phyloP scores from a whole-genome alignment of 345 rosid species.

The Gossypium mustelinum region DNA sequence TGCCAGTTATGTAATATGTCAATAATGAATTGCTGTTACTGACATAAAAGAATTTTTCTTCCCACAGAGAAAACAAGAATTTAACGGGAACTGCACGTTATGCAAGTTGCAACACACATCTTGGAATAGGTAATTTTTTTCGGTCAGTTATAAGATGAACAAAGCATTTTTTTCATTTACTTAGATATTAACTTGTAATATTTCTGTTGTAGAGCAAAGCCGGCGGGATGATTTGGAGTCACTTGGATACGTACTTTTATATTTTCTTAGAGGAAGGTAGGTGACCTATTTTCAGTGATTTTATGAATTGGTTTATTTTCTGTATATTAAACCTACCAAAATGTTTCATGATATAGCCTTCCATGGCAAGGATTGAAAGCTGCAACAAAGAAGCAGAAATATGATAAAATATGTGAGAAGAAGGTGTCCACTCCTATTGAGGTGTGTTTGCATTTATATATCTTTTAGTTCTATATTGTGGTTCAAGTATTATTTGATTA shows the following conservation, averaged over 20 bases:
- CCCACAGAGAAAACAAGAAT: slow-evolving; percentile 83
- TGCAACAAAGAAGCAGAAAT: slow-evolving; percentile 83
- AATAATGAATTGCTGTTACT: background rate
- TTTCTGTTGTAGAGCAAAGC: slow-evolving; percentile 55
- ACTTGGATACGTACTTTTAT: slow-evolving; percentile 71
- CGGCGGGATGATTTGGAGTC: slow-evolving; percentile 79
- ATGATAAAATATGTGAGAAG: slow-evolving; percentile 86
- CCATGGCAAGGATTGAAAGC: slow-evolving; percentile 97
- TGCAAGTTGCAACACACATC: slow-evolving; percentile 98
- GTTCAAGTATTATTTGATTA: slow-evolving; percentile 1
- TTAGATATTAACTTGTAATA: background rate
- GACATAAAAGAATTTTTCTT: background rate
- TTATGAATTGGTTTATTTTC: background rate
- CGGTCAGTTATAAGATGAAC: background rate
- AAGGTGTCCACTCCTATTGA: slow-evolving; percentile 89
- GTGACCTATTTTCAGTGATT: background rate
- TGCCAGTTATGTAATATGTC: background rate
- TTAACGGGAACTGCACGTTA: slow-evolving; percentile 96
- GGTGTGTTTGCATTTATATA: slow-evolving; percentile 29
- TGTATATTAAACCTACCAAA: background rate
- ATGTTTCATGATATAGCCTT: slow-evolving; percentile 44
- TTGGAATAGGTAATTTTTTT: slow-evolving; percentile 75
- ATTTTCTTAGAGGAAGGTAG: slow-evolving; percentile 91
- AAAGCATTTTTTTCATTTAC: background rate
- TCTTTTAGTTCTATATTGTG: background rate